A percentile compares a stretch with the other conserved stretches of the same genome.
Evolutionary conservation across 2,329 filamentous ascomycete genomes (phyloP).

Genomic region (Sclerotinia sclerotiorum): DNA sequence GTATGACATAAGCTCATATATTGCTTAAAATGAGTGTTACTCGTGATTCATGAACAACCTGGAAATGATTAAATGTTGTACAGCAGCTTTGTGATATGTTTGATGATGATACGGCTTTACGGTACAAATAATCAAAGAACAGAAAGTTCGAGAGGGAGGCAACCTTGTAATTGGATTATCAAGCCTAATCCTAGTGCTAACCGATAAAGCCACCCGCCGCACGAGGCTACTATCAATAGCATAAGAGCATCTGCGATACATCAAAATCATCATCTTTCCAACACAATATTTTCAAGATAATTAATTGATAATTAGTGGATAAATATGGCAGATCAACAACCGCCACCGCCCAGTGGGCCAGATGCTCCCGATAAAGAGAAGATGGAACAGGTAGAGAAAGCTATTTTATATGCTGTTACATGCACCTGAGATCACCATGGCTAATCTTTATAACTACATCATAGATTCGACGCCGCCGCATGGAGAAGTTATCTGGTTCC

Average conservation of each 20-base stretch:
- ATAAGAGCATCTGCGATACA: not conserved
- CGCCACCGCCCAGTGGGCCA: slow-evolving; percentile 30
- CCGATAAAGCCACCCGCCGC: slow-evolving; percentile 21
- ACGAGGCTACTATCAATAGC: slow-evolving; percentile 26
- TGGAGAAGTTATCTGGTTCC: slow-evolving; percentile 37
- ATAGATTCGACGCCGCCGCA: slow-evolving; percentile 35
- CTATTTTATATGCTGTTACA: not conserved
- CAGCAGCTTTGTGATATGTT: too few relatives aligned
- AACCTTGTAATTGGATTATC: slow-evolving; percentile 23
- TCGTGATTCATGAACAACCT: not conserved
- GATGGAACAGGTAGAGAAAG: slow-evolving; percentile 52
- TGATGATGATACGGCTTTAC: too few relatives aligned
- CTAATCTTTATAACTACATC: slow-evolving; percentile 22
- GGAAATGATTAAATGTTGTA: not conserved
- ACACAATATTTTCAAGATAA: slow-evolving; percentile 7
- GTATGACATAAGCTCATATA: not conserved
- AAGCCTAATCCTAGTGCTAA: slow-evolving; percentile 23
- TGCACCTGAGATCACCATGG: slow-evolving; percentile 4
- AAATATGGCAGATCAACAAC: slow-evolving; percentile 36
- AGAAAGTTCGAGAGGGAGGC: slow-evolving; percentile 25
- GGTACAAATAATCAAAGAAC: too few relatives aligned
- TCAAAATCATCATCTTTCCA: slow-evolving; percentile 5
- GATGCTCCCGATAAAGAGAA: slow-evolving; percentile 59
- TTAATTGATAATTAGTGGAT: slow-evolving; percentile 2
- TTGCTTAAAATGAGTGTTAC: too few relatives aligned